Conservation (phyloP, 768 basidiomycete genomes). For the Cystobasidium tubakii region DNA sequence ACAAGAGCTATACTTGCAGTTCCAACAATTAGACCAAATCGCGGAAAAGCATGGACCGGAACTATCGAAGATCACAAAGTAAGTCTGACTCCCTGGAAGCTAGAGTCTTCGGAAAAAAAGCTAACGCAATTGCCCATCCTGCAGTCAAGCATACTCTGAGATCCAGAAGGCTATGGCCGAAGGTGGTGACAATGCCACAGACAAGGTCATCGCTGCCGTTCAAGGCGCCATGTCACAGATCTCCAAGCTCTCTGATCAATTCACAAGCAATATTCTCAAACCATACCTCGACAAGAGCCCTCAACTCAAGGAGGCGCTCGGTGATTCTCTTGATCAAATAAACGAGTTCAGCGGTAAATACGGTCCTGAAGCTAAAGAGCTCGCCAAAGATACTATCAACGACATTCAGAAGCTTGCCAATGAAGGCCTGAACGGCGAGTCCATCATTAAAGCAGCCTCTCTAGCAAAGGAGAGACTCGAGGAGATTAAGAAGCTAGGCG, state of each 20-base stretch:
- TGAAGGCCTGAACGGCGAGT: constrained; percentile 43
- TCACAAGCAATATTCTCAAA: constrained; percentile 38
- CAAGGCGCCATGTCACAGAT: constrained; percentile 38
- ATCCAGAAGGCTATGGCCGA: constrained; percentile 37
- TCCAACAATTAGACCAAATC: constrained; percentile 43
- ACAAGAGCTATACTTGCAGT: no score
- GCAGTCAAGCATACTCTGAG: constrained; percentile 40
- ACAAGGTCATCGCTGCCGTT: constrained; percentile 40
- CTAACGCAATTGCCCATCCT: background rate
- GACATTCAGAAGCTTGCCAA: constrained; percentile 39
- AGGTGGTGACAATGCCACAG: constrained; percentile 39
- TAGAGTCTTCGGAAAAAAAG: background rate
- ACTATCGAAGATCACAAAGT: constrained; percentile 41
- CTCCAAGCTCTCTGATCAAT: constrained; percentile 39
- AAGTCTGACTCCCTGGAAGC: background rate
- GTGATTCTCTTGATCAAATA: constrained; percentile 38
- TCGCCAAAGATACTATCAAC: constrained; percentile 41
- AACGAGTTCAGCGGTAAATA: constrained; percentile 44
- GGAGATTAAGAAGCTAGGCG: constrained; percentile 40
- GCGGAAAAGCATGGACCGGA: constrained; percentile 43
- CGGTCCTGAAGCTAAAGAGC: constrained; percentile 44
- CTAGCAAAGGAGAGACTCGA: constrained; percentile 42
- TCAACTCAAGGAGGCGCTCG: constrained; percentile 42
- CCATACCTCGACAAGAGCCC: constrained; percentile 43
- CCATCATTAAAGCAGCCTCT: constrained; percentile 38